Percentiles rank a stretch among this genome's conserved stretches.
These are phyloP conservation scores for Populus hybrid DNA, from an alignment of 441 rosid species.

Conservation along the genomic window DNA sequence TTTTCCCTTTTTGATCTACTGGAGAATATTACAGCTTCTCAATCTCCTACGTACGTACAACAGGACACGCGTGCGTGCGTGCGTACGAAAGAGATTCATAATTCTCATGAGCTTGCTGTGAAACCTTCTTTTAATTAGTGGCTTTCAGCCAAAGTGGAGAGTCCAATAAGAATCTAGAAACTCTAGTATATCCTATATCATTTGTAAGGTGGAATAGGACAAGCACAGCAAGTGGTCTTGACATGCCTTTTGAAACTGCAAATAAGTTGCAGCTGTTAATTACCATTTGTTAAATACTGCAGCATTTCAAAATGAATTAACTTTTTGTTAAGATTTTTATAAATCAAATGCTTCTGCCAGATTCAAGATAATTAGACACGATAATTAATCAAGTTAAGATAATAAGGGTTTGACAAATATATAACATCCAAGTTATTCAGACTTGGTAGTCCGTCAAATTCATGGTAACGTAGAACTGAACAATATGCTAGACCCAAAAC, in stretches of 20 bases:
- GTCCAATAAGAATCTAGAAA: conserved; percentile 19
- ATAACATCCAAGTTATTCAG: no score
- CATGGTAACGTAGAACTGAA: fast-evolving
- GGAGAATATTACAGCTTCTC: background rate
- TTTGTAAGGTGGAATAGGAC: conserved; percentile 2
- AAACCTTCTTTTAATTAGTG: background rate
- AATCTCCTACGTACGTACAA: background rate
- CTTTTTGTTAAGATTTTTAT: no score
- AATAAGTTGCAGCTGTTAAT: background rate
- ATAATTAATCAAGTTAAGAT: no score
- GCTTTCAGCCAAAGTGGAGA: conserved; percentile 28
- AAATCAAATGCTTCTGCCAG: no score
- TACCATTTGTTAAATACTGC: background rate
- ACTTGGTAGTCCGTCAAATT: fast-evolving
- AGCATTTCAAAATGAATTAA: background rate
- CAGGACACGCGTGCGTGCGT: background rate
- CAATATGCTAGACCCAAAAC: fast-evolving
- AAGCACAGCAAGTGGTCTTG: conserved; percentile 15
- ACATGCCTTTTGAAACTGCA: conserved; percentile 8
- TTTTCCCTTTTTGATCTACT: background rate
- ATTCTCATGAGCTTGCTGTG: background rate
- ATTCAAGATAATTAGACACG: no score
- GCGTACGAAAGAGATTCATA: background rate
- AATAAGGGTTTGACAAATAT: fast-evolving
- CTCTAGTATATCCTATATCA: conserved; percentile 3